Evolutionary conservation across 208 protist species (phyloP), one percentile per base, ranked within the genome.

Genomic region (Borovskyia barvae): DNA sequence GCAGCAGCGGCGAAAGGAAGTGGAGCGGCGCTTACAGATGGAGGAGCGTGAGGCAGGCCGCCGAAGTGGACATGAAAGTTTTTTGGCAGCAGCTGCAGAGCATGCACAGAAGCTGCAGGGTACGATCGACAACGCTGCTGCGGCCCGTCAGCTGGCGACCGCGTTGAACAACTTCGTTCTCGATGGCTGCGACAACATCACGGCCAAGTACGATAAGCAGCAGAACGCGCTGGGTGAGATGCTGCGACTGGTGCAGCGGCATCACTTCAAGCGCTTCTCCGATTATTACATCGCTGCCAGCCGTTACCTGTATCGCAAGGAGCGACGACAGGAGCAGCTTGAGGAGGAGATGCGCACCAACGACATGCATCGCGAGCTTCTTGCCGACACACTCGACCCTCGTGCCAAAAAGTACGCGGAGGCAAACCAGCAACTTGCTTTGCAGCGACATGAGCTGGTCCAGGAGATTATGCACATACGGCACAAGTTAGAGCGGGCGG

Each of bases 101-200:
- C 87, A 96, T 66, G 72, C 78, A 35, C 66, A 87, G 63, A 79
- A 76, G 55, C 63, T 96, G 50, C 75, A 92, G 66, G 77, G 82
- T 35, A 93, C 87, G 15, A 91, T 96, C 64, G 71, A 86, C 64
- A 93, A 94, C 67, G 80, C 85, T 11, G 49, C 81, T n/a, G 66
- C 70, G 1, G 85, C 80, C 11, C 82, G 81, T 22, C 85, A 92
- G 33, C 33, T 96, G 22, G 84, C 85, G 14, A 61, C 72, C 36
- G 71, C 87, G 43, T 69, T 96, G n/a, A 96, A 96, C 63, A 59
- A 86, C 51, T 96, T 96, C 66, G 85, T 93, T 1, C 66, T 96
- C 0, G 90, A 96, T 61, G 85, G 85, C 33, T 96, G 87, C 66
- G 87, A 92, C 62, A 91, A 58, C 60, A 91, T 96, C 51, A 71